Conservation (phyloP, 192 early-diverging fungal species). For the Backusella parvicylindrica region DNA sequence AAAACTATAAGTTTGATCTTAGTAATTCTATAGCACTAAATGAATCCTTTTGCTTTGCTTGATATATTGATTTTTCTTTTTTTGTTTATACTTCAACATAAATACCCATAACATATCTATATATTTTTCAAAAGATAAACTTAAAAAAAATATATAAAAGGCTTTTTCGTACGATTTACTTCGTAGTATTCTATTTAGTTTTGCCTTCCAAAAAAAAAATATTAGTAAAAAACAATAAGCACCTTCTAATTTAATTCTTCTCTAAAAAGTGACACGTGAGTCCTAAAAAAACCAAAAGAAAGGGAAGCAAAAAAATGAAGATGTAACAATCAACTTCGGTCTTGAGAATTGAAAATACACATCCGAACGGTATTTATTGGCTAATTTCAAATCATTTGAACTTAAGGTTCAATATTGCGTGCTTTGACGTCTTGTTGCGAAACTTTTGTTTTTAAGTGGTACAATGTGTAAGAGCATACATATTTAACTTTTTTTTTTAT, state of each 20-base stretch:
- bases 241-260: neutral
- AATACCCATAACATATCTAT: neutral
- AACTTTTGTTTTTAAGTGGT: conserved; percentile 3
- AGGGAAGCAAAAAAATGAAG: neutral
- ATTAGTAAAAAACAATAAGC: neutral
- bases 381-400: neutral
- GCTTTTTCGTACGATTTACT: neutral
- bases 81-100: neutral
- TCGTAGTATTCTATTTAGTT: neutral
- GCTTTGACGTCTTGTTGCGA: conserved; percentile 19
- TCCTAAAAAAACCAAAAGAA: neutral
- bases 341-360: neutral
- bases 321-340: conserved; percentile 5
- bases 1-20: neutral
- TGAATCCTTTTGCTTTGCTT: neutral
- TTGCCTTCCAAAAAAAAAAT: neutral
- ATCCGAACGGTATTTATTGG: conserved; percentile 3
- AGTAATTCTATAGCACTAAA: neutral
- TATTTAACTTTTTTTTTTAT: neutral
- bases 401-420: conserved; percentile 9
- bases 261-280: neutral
- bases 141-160: neutral
- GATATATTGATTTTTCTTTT: neutral
- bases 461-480: neutral
- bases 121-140: neutral